Conservation (phyloP, 192 early-diverging fungal species). For the Mortierella antarctica region DNA sequence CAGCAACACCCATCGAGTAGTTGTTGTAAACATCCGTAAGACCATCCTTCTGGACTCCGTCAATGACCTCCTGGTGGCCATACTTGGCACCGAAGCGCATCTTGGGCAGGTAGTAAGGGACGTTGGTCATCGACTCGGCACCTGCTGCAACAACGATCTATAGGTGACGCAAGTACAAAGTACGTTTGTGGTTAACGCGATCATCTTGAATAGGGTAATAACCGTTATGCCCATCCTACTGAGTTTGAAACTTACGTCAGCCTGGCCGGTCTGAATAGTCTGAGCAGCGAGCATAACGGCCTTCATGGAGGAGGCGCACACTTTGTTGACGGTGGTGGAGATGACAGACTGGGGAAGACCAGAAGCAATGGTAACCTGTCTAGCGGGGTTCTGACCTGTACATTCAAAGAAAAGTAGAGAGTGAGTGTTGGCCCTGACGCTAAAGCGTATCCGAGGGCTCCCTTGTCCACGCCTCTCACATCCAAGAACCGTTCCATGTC, state of each 20-base stretch:
- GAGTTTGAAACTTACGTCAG: constrained; percentile 59
- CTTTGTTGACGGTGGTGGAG: constrained; percentile 86
- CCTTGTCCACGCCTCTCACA: too few species aligned
- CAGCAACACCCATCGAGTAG: constrained; percentile 82
- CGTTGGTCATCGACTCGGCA: constrained; percentile 86
- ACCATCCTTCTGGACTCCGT: constrained; percentile 81
- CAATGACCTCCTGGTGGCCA: constrained; percentile 76
- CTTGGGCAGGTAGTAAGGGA: constrained; percentile 84
- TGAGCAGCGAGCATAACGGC: constrained; percentile 80
- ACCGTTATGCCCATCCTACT: not conserved
- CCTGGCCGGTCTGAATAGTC: constrained; percentile 77
- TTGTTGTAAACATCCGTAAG: constrained; percentile 80
- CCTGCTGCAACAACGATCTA: constrained; percentile 78
- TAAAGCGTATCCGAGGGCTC: too few species aligned
- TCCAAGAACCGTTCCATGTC: too few species aligned
- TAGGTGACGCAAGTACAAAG: not conserved
- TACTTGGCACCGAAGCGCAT: constrained; percentile 83
- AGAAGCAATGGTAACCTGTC: constrained; percentile 81
- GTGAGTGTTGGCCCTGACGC: not conserved
- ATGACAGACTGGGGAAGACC: constrained; percentile 72
- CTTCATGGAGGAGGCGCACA: constrained; percentile 88
- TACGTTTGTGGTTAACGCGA: not conserved
- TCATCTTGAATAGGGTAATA: not conserved
- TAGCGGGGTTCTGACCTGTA: constrained; percentile 84
- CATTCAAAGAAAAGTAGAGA: not conserved